These are phyloP conservation scores for Colletotrichum noveboracense DNA, from an alignment of 2,329 filamentous ascomycete species.

Conservation along the genomic window DNA sequence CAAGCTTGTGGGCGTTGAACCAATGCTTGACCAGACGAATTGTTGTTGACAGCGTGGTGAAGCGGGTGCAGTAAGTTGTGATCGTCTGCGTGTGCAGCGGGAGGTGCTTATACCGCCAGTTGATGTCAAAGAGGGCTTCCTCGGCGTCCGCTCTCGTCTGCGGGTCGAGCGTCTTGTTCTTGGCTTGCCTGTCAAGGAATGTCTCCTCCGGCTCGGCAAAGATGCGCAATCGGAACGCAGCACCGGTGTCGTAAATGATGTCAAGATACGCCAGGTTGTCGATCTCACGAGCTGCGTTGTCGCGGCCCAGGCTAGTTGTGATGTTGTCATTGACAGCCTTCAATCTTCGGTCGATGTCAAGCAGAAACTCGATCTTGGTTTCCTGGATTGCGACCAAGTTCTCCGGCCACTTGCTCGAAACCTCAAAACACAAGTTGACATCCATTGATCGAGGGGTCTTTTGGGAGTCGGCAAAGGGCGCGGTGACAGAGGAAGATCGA, in stretches of 20 bases:
- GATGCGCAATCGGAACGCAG: conserved; percentile 83
- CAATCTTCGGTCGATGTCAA: conserved; percentile 77
- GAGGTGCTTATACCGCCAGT: conserved; percentile 72
- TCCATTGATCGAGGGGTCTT: conserved; percentile 67
- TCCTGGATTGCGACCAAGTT: conserved; percentile 89
- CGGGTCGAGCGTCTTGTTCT: conserved; percentile 72
- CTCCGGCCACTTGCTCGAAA: conserved; percentile 92
- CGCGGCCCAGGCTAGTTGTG: conserved; percentile 76
- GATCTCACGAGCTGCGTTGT: conserved; percentile 72
- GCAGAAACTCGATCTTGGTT: conserved; percentile 88
- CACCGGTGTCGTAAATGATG: conserved; percentile 73
- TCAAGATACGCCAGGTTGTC: conserved; percentile 86
- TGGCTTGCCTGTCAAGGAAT: conserved; percentile 78
- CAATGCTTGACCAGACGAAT: conserved; percentile 88
- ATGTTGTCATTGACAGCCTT: conserved; percentile 64
- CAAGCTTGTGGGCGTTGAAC: conserved; percentile 84
- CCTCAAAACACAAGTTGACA: conserved; percentile 89
- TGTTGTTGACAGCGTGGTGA: conserved; percentile 79
- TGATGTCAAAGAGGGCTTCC: conserved; percentile 71
- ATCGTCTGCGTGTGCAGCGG: conserved; percentile 85
- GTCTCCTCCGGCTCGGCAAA: conserved; percentile 87
- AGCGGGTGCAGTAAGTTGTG: conserved; percentile 78
- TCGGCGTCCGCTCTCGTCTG: conserved; percentile 72
- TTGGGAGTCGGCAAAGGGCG: conserved; percentile 52
- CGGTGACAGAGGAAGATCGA: conserved; percentile 71